These are phyloP conservation scores for Cyberlindnera xishuangbannaensis DNA, from an alignment of 805 yeast species.

Conservation along the genomic window DNA sequence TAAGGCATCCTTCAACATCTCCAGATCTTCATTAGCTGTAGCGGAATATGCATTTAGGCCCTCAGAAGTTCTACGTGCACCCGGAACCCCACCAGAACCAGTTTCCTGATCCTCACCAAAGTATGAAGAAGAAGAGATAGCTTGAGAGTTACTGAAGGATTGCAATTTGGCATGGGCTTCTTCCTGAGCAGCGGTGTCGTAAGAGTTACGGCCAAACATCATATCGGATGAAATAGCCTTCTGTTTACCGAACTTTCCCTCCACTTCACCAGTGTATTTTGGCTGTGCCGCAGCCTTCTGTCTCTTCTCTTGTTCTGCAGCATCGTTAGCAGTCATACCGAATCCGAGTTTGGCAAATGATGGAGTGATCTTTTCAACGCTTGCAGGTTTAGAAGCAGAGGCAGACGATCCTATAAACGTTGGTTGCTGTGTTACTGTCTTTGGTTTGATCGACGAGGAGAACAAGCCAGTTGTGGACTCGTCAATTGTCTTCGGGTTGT, in stretches of 20 bases:
- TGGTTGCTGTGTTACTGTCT: conserved; percentile 22
- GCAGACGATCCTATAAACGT: neutral
- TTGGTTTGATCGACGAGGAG: conserved; percentile 1
- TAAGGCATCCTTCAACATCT: conserved; percentile 81
- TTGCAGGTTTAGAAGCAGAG: conserved; percentile 2
- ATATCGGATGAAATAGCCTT: conserved; percentile 96
- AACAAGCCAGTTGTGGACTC: conserved; percentile 10
- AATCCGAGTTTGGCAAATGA: conserved; percentile 80
- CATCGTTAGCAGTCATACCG: conserved; percentile 74
- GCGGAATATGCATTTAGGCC: conserved; percentile 63
- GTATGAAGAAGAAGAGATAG: conserved; percentile 88
- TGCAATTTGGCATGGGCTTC: conserved; percentile 83
- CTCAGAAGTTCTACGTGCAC: conserved; percentile 18
- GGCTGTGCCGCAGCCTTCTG: conserved; percentile 46
- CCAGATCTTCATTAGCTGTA: conserved; percentile 84
- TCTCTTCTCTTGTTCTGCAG: conserved; percentile 39
- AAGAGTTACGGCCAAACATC: conserved; percentile 82
- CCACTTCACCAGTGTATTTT: conserved; percentile 69
- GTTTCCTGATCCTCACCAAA: conserved; percentile 76
- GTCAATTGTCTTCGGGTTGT: conserved; percentile 30
- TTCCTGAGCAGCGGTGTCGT: conserved; percentile 67
- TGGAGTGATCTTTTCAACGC: conserved; percentile 48
- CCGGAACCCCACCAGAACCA: conserved; percentile 21
- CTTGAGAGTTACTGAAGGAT: conserved; percentile 76
- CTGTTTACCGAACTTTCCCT: conserved; percentile 75